Conservation (phyloP, 495 filamentous ascomycete species). For the Penicillium waksmanii region DNA sequence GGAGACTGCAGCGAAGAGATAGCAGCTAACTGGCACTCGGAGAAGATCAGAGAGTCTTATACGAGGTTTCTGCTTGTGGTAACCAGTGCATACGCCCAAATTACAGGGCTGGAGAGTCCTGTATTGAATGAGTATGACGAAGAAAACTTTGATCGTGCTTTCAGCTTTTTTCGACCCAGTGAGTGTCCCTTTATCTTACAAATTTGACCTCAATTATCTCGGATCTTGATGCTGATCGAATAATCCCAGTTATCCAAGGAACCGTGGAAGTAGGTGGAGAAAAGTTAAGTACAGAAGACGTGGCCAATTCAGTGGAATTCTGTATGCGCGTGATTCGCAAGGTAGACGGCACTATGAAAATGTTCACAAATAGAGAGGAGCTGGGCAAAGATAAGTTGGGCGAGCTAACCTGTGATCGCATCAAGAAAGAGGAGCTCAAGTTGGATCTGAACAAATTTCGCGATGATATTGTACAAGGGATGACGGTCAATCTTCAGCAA, state of each 20-base stretch:
- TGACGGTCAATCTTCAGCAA: conserved; percentile 6
- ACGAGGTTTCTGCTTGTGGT: conserved; percentile 56
- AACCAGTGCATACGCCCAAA: conserved; percentile 48
- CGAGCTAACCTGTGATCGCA: conserved; percentile 2
- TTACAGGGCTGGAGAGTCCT: conserved; percentile 36
- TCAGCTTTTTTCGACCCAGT: conserved; percentile 47
- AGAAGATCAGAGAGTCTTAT: conserved; percentile 49
- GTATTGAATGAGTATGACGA: conserved; percentile 46
- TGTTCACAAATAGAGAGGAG: not conserved
- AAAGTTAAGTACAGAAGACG: not conserved
- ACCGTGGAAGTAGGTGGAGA: conserved; percentile 1
- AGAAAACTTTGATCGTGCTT: conserved; percentile 50
- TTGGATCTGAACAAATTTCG: conserved; percentile 4
- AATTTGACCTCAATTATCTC: not conserved
- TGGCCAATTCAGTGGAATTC: conserved; percentile 2
- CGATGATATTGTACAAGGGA: not conserved
- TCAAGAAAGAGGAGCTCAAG: conserved; percentile 6
- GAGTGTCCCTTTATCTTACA: conserved; percentile 13
- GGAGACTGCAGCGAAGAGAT: conserved; percentile 42
- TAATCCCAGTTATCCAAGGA: conserved; percentile 1
- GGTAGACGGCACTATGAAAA: conserved; percentile 4
- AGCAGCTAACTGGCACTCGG: conserved; percentile 52
- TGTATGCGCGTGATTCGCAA: conserved; percentile 4
- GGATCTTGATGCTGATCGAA: not conserved
- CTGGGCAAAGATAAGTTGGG: not conserved